Base-by-base conservation (phyloP, 805 yeast genomes). In the Candida maltosa region DNA sequence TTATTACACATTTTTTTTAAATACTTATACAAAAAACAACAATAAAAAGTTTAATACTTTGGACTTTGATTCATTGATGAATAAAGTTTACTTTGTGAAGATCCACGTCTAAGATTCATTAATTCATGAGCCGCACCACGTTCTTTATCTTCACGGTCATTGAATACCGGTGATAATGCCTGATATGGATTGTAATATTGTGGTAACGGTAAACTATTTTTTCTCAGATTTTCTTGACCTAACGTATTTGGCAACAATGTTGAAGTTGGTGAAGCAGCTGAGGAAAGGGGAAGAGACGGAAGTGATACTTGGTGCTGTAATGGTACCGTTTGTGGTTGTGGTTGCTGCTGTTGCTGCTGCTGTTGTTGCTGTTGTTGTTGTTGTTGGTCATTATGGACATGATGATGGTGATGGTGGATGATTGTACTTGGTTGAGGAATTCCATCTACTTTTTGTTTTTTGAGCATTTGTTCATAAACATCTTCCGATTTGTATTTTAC, bases 401-500 rank as follows among this genome's bases (percentile, higher is more conserved):
- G 21, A 8, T 26, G 37, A 10, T 29, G 30, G 17, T 34, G 33
- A 17, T 28, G 34, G 14, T 20, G 33, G n/a, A 7, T 16, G 28
- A 6, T 17, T 23, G 11, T 10, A 5, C 19, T 33, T 19, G 18
- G 35, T 12, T 16, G 9, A 5, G 3, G 23, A 12, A 10, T 35
- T 16, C 9, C 21, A n/a, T 36, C 31, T 20, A 20, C 15, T 34
- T 11, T 10, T 8, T 26, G 7, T 15, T 11, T 15, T 26, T 29
- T 16, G 5, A 26, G 24, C 5, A 23, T 16, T 17, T 39, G 27
- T 4, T 39, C 32, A 16, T 43, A 20, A 34, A 45, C 37, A 19
- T 38, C 25, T 28, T 45, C 31, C 41, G 49, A 53, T 40, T 65
- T 68, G 46, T 68, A 66, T 49, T 64, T 58, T 38, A 68, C 51